These are phyloP conservation scores for Kingdonia uniflora DNA, from an alignment of 164 flowering plant genomes.

Conservation along the genomic window DNA sequence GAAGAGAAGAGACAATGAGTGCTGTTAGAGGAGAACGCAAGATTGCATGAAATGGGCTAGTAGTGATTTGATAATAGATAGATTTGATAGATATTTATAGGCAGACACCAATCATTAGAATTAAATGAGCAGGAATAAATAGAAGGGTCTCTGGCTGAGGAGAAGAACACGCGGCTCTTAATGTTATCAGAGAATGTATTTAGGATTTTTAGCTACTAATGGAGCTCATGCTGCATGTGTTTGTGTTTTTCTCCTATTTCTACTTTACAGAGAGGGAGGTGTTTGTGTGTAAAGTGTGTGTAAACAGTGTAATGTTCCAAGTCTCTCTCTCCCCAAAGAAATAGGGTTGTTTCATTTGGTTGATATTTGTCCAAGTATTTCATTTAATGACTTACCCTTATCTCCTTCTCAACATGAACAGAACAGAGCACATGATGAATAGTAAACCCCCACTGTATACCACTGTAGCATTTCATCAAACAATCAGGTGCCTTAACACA, in stretches of 20 bases:
- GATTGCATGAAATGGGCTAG: not conserved
- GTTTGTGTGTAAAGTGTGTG: not conserved
- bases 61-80: not conserved
- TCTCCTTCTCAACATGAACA: constrained; percentile 1
- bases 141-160: constrained; percentile 14
- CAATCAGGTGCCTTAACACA: too few relatives aligned
- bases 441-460: too few relatives aligned
- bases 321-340: too few relatives aligned
- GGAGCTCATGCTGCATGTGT: not conserved
- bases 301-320: not conserved
- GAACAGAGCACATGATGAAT: not conserved
- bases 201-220: not conserved
- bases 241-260: not conserved
- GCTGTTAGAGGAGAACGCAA: not conserved
- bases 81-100: constrained; percentile 10
- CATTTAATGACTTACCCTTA: constrained; percentile 1
- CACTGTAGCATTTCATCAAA: too few relatives aligned
- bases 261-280: not conserved
- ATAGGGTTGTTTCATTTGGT: too few relatives aligned
- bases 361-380: constrained; percentile 2
- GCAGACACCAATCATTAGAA: not conserved
- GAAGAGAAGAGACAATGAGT: not conserved
- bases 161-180: constrained; percentile 26
- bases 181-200: constrained; percentile 15
- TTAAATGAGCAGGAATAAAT: not conserved